Evolutionary conservation across 2,329 filamentous ascomycete genomes (phyloP).

Genomic region (Trichophyton benhamiae): DNA sequence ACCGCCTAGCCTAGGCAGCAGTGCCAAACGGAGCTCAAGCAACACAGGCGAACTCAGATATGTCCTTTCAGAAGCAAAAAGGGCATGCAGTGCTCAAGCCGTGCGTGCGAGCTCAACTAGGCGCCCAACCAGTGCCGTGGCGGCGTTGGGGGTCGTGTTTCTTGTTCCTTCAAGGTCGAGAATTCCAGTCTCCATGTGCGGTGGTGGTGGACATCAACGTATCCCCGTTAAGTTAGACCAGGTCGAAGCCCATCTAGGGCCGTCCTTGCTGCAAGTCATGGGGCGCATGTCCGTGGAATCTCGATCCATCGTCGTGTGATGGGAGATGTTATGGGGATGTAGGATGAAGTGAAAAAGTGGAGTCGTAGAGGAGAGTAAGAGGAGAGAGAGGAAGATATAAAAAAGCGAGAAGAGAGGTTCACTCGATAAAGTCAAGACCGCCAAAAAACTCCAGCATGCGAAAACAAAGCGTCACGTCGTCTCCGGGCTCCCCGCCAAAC

Average conservation of each 20-base stretch:
- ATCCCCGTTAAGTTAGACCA: background rate
- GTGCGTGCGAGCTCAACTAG: background rate
- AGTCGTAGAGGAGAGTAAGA: background rate
- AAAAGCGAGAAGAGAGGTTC: background rate
- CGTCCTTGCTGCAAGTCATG: slow-evolving; percentile 2
- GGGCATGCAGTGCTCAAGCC: background rate
- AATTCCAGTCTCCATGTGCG: background rate
- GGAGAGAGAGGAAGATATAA: background rate
- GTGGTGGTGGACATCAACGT: too few relatives aligned
- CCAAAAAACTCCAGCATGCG: slow-evolving; percentile 40
- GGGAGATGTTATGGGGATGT: background rate
- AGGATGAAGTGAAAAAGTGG: background rate
- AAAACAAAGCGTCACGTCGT: slow-evolving; percentile 34
- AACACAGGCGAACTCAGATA: background rate
- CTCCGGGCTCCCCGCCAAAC: slow-evolving; percentile 35
- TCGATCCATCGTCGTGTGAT: background rate
- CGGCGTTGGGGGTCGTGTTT: background rate
- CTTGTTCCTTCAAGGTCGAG: background rate
- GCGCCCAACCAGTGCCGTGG: background rate
- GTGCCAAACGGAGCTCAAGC: background rate
- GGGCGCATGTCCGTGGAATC: background rate
- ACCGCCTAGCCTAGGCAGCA: too few relatives aligned
- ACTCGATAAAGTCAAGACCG: slow-evolving; percentile 35
- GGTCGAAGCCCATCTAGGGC: background rate
- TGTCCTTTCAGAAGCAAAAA: background rate